Base-by-base conservation (phyloP, 2,329 filamentous ascomycete genomes). In the Nemania bipapillata region DNA sequence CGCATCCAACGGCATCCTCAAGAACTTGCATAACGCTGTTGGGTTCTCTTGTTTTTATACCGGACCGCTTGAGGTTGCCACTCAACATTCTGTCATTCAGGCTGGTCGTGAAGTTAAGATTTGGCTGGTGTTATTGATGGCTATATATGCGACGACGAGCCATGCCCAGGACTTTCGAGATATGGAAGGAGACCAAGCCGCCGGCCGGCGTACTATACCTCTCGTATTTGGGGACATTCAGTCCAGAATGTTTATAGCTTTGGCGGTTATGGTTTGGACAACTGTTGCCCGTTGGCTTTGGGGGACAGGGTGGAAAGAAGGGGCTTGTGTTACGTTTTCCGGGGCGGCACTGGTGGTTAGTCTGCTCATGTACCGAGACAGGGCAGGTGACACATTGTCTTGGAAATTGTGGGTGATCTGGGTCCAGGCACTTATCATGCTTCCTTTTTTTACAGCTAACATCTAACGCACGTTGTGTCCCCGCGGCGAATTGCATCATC, bases 111-210 rank as follows among this genome's bases (percentile, higher is more conserved):
- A 17, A 40, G 8, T 3, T 3, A 52, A 55, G 3, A 22, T 52
- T 7, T 72, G 64, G 64, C 32, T 60, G 12, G 42, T 24, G 1
- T 49, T 64, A 5, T 26, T 70, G 24, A 20, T 53, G 5, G 63
- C 52, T 24, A 42, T 58, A 5, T 20, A 69, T 22, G 42, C 64
- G 12, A 66, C 60, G 7, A 60, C 66, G 2, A 40, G 55, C 12
- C 67, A 72, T 28, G 30, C 56, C 1, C 70, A 72, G 32, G 70
- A 70, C 54, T 70, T 68, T 42, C 22, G 70, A 2, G 67, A 68
- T 45, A 49, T 70, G 53, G 61, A 67, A 9, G 70, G 67, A 11
- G 67, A 70, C 37, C n/a, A 22, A 20, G 63, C 42, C 17, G 57
- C 56, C 7, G 57, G 61, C 2, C 52, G 70, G 22, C 30, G 42